Conservation (phyloP, 371 early-diverging fungal species). For the Mortierella sp. region DNA sequence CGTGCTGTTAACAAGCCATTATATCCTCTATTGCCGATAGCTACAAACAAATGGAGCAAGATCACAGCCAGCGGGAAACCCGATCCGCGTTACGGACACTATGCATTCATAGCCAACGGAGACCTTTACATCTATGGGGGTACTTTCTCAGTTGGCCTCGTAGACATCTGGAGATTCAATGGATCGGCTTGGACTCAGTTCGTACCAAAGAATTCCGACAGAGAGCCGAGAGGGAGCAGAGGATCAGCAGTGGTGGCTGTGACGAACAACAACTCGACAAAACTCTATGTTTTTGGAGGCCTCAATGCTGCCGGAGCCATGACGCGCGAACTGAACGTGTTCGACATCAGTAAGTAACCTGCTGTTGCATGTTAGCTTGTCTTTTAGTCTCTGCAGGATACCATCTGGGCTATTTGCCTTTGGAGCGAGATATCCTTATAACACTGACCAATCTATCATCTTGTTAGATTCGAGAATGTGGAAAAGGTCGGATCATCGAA, state of each 20-base stretch:
- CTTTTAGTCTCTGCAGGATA: not conserved
- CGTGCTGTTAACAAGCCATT: not conserved
- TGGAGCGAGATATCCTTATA: not conserved
- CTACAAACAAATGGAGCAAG: conserved; percentile 42
- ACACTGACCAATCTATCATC: not conserved
- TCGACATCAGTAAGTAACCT: conserved; percentile 35
- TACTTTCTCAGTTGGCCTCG: conserved; percentile 10
- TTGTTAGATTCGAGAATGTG: conserved; percentile 21
- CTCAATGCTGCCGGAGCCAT: conserved; percentile 6
- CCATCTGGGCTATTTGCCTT: no score
- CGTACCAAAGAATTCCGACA: conserved; percentile 27
- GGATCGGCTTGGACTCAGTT: conserved; percentile 25
- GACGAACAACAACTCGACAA: conserved; percentile 26
- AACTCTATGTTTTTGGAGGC: conserved; percentile 46
- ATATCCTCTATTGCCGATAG: conserved; percentile 1
- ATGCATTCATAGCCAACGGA: conserved; percentile 30
- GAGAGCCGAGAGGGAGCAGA: conserved; percentile 17
- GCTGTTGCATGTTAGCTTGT: no score
- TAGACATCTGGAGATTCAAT: conserved; percentile 45
- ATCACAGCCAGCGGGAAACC: conserved; percentile 17
- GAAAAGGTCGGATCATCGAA: conserved; percentile 36
- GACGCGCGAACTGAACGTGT: conserved; percentile 33
- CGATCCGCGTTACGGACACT: conserved; percentile 46
- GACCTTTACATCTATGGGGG: conserved; percentile 49
- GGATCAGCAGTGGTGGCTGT: conserved; percentile 40